phyloP scores from a whole-genome alignment of 768 basidiomycete genomes.

The Auriscalpium orientale region DNA sequence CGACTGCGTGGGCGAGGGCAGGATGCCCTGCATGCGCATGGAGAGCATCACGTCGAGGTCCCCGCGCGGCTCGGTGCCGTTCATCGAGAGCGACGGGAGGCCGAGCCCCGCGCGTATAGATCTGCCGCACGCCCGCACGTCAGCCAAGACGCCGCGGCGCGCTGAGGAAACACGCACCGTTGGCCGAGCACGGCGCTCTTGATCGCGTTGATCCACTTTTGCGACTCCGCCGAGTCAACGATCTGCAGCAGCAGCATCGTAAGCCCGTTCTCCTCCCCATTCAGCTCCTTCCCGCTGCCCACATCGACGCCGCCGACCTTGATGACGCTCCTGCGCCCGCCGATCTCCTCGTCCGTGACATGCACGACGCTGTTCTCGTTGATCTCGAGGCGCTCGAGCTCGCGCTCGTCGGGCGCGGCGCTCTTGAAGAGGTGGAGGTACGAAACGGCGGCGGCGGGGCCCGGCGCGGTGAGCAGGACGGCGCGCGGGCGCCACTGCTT shows the following conservation, averaged over 20 bases:
- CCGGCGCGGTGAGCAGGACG: constrained; percentile 42
- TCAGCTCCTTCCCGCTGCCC: constrained; percentile 29
- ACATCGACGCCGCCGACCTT: constrained; percentile 62
- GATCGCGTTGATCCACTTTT: constrained; percentile 70
- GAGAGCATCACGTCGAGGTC: constrained; percentile 82
- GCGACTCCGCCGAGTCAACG: constrained; percentile 49
- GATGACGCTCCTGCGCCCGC: constrained; percentile 45
- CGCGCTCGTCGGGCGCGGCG: constrained; percentile 48
- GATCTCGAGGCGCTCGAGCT: constrained; percentile 69
- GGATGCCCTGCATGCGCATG: constrained; percentile 62
- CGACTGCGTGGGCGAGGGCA: constrained; percentile 25
- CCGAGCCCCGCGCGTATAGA: constrained; percentile 64
- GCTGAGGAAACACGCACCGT: constrained; percentile 34
- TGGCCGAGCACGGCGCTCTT: constrained; percentile 67
- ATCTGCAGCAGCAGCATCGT: constrained; percentile 72
- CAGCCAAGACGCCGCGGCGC: background rate
- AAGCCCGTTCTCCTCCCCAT: constrained; percentile 39
- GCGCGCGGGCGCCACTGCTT: constrained; percentile 66
- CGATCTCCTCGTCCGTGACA: constrained; percentile 50
- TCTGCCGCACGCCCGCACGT: constrained; percentile 27
- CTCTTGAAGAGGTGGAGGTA: constrained; percentile 75
- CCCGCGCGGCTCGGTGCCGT: constrained; percentile 57
- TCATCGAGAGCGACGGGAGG: constrained; percentile 31
- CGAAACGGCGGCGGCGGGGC: constrained; percentile 33
- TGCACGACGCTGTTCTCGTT: constrained; percentile 72